phyloP scores from a whole-genome alignment of 257 asterid genomes.

The Nicotiana benthamiana region DNA sequence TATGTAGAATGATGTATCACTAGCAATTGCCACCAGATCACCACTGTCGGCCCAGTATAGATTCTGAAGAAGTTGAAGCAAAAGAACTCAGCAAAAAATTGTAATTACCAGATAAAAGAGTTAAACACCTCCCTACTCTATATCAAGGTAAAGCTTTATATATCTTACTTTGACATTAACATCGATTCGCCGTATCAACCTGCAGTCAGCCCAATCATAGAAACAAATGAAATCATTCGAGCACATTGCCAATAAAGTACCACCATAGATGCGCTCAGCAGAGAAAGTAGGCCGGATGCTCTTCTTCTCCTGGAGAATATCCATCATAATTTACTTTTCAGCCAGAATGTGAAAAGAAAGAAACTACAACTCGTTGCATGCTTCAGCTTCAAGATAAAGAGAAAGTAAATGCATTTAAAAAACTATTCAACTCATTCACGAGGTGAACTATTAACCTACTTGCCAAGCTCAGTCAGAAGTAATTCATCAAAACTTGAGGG shows the following conservation, averaged over 20 bases:
- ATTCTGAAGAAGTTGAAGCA: constrained; percentile 45
- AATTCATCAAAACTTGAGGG: background rate
- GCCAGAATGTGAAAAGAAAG: background rate
- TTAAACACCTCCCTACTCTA: background rate
- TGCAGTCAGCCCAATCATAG: constrained; percentile 92
- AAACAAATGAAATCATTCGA: constrained; percentile 86
- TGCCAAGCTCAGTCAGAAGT: background rate
- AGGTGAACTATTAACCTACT: background rate
- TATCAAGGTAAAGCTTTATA: background rate
- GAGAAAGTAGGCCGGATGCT: constrained; percentile 93
- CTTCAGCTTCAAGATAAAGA: constrained; percentile 3
- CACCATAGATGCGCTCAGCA: constrained; percentile 86
- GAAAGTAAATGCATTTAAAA: background rate
- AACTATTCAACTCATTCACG: background rate
- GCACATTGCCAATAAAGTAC: constrained; percentile 80
- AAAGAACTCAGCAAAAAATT: constrained; percentile 3
- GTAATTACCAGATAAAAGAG: background rate
- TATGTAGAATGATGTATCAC: constrained; percentile 76
- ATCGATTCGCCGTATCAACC: constrained; percentile 85
- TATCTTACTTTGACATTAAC: constrained; percentile 80
- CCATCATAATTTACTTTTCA: constrained; percentile 6
- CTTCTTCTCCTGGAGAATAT: constrained; percentile 81
- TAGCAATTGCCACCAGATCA: constrained; percentile 78
- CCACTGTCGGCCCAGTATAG: constrained; percentile 95
- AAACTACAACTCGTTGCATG: background rate